Evolutionary conservation across 306 rosid species (phyloP).

Genomic region (Vachellia pachyceras): DNA sequence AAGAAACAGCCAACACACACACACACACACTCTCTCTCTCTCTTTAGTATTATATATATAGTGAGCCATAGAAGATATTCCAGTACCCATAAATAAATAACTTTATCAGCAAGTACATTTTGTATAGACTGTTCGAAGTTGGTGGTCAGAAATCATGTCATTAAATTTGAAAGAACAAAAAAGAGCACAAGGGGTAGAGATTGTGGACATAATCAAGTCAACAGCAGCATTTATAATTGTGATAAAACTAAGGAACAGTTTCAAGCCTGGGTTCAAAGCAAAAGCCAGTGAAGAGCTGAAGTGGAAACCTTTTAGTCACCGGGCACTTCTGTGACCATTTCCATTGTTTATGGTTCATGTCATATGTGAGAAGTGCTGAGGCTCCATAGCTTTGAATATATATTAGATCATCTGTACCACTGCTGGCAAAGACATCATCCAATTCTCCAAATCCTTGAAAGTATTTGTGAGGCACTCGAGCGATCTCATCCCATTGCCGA

Average conservation of each 20-base stretch:
- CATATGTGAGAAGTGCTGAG: conserved; percentile 80
- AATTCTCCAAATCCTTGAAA: conserved; percentile 98
- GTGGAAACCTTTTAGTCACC: conserved; percentile 80
- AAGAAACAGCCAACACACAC: background rate
- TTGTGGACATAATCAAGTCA: conserved; percentile 23
- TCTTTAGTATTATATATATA: background rate
- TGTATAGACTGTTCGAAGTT: conserved; percentile 51
- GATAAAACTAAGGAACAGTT: conserved; percentile 65
- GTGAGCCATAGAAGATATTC: conserved; percentile 44
- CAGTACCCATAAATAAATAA: conserved; percentile 63
- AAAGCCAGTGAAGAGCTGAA: conserved; percentile 94
- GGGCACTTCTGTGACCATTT: conserved; percentile 98
- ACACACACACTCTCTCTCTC: too few relatives aligned
- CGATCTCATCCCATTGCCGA: conserved; percentile 78
- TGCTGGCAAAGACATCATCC: conserved; percentile 92
- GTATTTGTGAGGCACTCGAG: conserved; percentile 86
- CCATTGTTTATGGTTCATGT: conserved; percentile 77
- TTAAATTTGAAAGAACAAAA: conserved; percentile 39
- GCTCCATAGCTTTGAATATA: conserved; percentile 96
- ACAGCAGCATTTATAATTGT: conserved; percentile 42
- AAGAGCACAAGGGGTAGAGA: conserved; percentile 32
- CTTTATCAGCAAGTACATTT: conserved; percentile 62
- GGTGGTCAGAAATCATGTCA: conserved; percentile 47
- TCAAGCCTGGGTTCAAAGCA: conserved; percentile 97
- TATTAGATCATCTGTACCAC: conserved; percentile 79